phyloP scores from a whole-genome alignment of 2,329 filamentous ascomycete genomes.

The Chrysoporthe austroafricana region DNA sequence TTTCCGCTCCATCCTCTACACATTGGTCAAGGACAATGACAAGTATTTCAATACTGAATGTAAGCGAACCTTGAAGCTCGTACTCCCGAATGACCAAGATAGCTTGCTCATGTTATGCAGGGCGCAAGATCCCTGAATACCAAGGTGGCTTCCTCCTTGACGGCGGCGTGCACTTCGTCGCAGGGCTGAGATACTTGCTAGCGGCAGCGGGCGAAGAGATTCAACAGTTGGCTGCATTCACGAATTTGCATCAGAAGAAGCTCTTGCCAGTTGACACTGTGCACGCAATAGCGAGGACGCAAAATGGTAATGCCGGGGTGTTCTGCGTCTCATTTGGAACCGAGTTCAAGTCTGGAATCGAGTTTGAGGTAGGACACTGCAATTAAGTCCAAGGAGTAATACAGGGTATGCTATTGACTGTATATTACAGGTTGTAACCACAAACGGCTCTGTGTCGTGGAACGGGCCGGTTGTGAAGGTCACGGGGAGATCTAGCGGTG shows the following conservation, averaged over 20 bases:
- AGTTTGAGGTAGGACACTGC: conserved; percentile 28
- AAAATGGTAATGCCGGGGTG: conserved; percentile 33
- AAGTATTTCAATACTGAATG: conserved; percentile 56
- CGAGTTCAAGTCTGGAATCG: conserved; percentile 36
- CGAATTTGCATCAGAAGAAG: conserved; percentile 56
- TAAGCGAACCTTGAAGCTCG: conserved; percentile 20
- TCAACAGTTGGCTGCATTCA: conserved; percentile 56
- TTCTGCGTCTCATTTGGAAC: conserved; percentile 38
- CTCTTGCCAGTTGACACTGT: conserved; percentile 71
- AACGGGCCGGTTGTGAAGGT: conserved; percentile 36
- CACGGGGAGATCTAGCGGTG: conserved; percentile 30
- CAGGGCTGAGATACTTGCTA: conserved; percentile 64
- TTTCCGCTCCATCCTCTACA: conserved; percentile 48
- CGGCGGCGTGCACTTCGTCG: conserved; percentile 74
- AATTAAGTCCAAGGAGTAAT: neutral
- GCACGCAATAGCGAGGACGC: conserved; percentile 41
- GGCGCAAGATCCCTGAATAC: conserved; percentile 71
- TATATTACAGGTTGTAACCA: neutral
- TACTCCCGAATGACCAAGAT: neutral
- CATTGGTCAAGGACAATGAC: conserved; percentile 46
- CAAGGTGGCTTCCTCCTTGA: conserved; percentile 80
- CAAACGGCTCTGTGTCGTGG: neutral
- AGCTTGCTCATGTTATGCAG: conserved; percentile 22
- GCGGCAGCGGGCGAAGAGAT: conserved; percentile 49
- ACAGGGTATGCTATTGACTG: neutral